Evolutionary conservation across 257 asterid species (phyloP).

Genomic region (Solanum sejunctum): DNA sequence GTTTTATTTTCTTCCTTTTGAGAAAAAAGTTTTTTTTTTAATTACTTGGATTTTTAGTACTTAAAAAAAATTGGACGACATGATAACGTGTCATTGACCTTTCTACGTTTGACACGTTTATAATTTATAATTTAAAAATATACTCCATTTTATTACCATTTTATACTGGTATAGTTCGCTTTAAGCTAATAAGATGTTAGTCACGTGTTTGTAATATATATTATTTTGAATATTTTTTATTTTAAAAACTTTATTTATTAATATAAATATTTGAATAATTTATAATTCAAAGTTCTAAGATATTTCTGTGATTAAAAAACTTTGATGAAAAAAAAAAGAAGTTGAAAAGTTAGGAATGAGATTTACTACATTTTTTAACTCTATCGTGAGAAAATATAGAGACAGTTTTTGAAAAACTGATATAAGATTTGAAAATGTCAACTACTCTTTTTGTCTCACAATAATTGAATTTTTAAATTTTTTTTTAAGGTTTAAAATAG

Average conservation of each 20-base stretch:
- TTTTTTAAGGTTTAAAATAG: too few relatives aligned
- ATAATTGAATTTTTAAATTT: too few relatives aligned
- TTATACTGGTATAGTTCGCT: background rate
- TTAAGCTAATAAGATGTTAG: background rate
- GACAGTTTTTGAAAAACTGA: rapidly evolving
- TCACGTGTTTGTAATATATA: background rate
- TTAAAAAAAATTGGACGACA: background rate
- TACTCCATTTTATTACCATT: too few relatives aligned
- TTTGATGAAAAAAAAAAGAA: too few relatives aligned
- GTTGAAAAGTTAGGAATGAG: background rate
- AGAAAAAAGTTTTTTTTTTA: background rate
- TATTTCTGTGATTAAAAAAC: too few relatives aligned
- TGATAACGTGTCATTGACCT: background rate
- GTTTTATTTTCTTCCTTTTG: background rate
- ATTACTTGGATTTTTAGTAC: background rate
- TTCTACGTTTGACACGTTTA: background rate
- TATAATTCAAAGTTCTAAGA: too few relatives aligned
- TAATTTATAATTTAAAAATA: background rate
- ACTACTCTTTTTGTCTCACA: too few relatives aligned
- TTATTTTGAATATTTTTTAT: background rate
- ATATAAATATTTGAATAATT: too few relatives aligned
- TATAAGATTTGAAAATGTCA: too few relatives aligned
- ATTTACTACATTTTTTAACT: background rate
- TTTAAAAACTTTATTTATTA: background rate
- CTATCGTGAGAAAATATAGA: too few relatives aligned